A percentile compares a stretch with the other conserved stretches of the same genome.
Conservation (phyloP, 2,329 filamentous ascomycete species). For the Cercospora sp. region DNA sequence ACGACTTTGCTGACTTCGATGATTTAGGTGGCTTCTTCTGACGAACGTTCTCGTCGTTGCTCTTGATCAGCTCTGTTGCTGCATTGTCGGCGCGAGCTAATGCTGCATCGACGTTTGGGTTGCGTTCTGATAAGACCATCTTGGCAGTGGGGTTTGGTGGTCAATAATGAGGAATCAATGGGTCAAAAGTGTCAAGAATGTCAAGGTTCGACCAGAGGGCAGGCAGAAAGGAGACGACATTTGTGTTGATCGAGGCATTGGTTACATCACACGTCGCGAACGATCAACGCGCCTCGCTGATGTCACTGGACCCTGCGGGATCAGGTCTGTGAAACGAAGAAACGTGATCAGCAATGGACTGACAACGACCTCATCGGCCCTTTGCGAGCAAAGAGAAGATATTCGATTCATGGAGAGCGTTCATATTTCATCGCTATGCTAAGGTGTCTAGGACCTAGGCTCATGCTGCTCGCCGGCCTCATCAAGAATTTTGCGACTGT, state of each 20-base stretch:
- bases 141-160: neutral
- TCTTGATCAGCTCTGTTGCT: neutral
- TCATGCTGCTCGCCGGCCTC: slow-evolving; percentile 12
- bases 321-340: slow-evolving; percentile 3
- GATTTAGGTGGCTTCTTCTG: neutral
- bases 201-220: neutral
- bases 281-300: neutral
- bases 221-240: neutral
- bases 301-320: neutral
- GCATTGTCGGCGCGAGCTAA: neutral
- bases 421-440: neutral
- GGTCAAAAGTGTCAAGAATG: neutral
- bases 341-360: neutral
- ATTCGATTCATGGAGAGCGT: neutral
- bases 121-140: neutral
- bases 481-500: slow-evolving; percentile 49
- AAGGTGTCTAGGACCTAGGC: neutral
- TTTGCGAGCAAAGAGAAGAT: neutral
- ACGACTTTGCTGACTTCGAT: neutral
- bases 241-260: neutral
- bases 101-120: neutral
- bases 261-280: neutral
- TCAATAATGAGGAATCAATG: neutral
- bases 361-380: neutral
- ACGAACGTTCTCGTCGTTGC: neutral